These are phyloP conservation scores for Naganishia vishniacii DNA, from an alignment of 768 basidiomycete genomes.

Conservation along the genomic window DNA sequence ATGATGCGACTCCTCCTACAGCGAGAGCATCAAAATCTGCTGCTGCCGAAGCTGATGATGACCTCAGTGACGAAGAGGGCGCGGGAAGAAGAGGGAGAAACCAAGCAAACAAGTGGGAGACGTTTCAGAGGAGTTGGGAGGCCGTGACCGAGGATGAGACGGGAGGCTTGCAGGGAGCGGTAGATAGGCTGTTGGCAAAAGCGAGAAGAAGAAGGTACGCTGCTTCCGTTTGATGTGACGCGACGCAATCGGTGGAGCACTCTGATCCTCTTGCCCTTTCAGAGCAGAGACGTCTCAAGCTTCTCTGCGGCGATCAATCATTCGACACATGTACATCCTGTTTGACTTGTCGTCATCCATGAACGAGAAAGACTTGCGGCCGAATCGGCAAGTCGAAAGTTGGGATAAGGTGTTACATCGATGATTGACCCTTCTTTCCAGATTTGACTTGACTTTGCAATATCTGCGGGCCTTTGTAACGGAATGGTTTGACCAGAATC, in stretches of 20 bases:
- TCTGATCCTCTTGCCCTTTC: no score
- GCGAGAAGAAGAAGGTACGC: constrained; percentile 73
- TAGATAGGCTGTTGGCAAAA: constrained; percentile 81
- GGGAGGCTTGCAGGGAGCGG: constrained; percentile 82
- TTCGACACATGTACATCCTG: constrained; percentile 87
- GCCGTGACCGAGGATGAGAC: constrained; percentile 92
- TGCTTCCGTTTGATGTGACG: background rate
- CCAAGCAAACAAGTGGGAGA: constrained; percentile 16
- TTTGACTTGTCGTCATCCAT: constrained; percentile 86
- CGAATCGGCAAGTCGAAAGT: constrained; percentile 53
- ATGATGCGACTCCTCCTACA: background rate
- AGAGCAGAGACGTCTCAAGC: constrained; percentile 51
- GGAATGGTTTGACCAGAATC: constrained; percentile 99
- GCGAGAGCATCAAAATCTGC: background rate
- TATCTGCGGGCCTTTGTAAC: constrained; percentile 84
- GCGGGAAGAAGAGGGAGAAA: background rate
- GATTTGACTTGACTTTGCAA: constrained; percentile 83
- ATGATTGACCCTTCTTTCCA: constrained; percentile 13
- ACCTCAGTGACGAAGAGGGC: constrained; percentile 9
- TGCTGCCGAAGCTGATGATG: constrained; percentile 8
- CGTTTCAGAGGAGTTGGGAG: constrained; percentile 61
- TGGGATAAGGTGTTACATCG: background rate
- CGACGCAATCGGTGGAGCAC: no score
- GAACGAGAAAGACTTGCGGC: constrained; percentile 93
- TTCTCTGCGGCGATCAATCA: constrained; percentile 88